A percentile compares a stretch with the other conserved stretches of the same genome.
Conservation (phyloP, 1,139 yeast genomes). For the Candida smagusa region DNA sequence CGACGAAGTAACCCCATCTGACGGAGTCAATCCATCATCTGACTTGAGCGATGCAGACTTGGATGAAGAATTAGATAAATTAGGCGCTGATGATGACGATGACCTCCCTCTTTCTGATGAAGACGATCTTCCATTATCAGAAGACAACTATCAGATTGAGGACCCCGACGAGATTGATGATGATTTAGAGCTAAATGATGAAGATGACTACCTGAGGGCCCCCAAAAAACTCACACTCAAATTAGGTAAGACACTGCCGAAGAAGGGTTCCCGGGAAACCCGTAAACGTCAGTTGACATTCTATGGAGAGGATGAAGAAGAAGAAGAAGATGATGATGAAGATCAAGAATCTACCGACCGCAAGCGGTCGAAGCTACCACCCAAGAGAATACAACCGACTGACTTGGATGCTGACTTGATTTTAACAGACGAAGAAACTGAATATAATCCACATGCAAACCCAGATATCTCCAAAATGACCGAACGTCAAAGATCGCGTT, state of each 20-base stretch:
- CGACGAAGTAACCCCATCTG: constrained; percentile 5
- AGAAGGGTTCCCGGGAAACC: constrained; percentile 18
- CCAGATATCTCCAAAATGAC: constrained; percentile 58
- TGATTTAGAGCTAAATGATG: constrained; percentile 32
- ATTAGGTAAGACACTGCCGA: constrained; percentile 9
- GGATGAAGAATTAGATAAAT: constrained; percentile 22
- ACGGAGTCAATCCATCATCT: constrained; percentile 3
- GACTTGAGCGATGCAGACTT: constrained; percentile 14
- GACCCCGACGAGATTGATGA: constrained; percentile 43
- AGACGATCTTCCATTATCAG: constrained; percentile 20
- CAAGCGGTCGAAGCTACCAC: constrained; percentile 11
- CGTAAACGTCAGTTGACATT: constrained; percentile 32
- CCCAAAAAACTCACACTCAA: constrained; percentile 13
- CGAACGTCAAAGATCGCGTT: constrained; percentile 56
- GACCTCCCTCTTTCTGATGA: constrained; percentile 14
- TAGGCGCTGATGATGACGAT: constrained; percentile 23
- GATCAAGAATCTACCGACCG: constrained; percentile 19
- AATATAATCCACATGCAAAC: constrained; percentile 37
- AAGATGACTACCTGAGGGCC: constrained; percentile 13
- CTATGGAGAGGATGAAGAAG: constrained; percentile 34
- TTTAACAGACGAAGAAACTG: constrained; percentile 44
- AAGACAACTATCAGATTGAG: constrained; percentile 32
- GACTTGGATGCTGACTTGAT: constrained; percentile 38
- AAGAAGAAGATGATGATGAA: constrained; percentile 19
- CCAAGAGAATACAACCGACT: constrained; percentile 9